Conservation (phyloP, 1,139 yeast species). For the Kodamaea plutei region DNA sequence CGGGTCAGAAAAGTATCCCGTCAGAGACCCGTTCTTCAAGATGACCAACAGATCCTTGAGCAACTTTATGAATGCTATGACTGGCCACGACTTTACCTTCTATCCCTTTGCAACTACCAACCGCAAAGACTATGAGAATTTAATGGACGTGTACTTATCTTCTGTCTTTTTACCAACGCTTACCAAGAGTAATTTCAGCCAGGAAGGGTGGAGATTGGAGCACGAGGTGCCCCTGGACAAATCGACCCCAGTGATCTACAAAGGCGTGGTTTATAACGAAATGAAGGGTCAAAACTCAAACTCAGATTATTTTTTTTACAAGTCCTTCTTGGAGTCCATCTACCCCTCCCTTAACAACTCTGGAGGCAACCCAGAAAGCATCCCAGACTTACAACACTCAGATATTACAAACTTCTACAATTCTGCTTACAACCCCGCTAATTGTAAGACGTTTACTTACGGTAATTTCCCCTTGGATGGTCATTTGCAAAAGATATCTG, state of each 20-base stretch:
- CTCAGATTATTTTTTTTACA: slow-evolving; percentile 80
- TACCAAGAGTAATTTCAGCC: slow-evolving; percentile 76
- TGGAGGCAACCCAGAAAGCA: slow-evolving; percentile 89
- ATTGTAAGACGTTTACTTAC: slow-evolving; percentile 81
- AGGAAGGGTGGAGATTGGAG: slow-evolving; percentile 98
- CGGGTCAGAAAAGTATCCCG: slow-evolving; percentile 88
- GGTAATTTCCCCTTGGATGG: slow-evolving; percentile 68
- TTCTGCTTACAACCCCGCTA: slow-evolving; percentile 81
- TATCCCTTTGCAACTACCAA: slow-evolving; percentile 97
- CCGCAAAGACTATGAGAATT: slow-evolving; percentile 69
- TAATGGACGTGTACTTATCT: slow-evolving; percentile 85
- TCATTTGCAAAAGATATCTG: slow-evolving; percentile 57
- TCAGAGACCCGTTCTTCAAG: slow-evolving; percentile 94
- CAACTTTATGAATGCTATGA: slow-evolving; percentile 98
- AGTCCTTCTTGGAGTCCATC: slow-evolving; percentile 76
- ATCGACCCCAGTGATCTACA: slow-evolving; percentile 61
- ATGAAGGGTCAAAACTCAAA: slow-evolving; percentile 98
- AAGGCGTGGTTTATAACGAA: slow-evolving; percentile 96
- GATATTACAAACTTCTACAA: slow-evolving; percentile 75
- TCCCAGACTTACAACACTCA: slow-evolving; percentile 69
- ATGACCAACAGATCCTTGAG: slow-evolving; percentile 86
- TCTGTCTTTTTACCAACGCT: slow-evolving; percentile 82
- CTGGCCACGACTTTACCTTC: slow-evolving; percentile 93
- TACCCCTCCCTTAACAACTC: slow-evolving; percentile 84
- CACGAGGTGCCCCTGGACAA: slow-evolving; percentile 57